These are phyloP conservation scores for Candida montana DNA, from an alignment of 805 yeast species.

Conservation along the genomic window DNA sequence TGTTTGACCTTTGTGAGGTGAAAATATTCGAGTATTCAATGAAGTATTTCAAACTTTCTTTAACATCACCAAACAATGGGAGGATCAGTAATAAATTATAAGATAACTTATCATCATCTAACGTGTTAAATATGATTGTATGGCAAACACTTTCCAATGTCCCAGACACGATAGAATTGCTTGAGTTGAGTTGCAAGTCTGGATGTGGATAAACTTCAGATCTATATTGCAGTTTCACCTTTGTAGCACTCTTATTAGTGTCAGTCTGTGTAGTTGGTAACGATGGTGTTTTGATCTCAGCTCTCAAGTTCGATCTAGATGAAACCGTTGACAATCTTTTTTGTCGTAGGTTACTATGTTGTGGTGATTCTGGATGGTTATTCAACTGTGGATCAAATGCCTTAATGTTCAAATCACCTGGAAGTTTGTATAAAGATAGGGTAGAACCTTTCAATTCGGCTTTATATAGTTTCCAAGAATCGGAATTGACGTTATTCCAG, in stretches of 20 bases:
- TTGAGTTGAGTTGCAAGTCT: conserved; percentile 44
- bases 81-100: conserved; percentile 43
- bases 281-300: conserved; percentile 12
- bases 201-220: conserved; percentile 58
- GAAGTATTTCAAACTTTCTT: conserved; percentile 38
- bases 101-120: conserved; percentile 33
- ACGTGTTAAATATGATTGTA: conserved; percentile 53
- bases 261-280: conserved; percentile 9
- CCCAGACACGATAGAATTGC: conserved; percentile 46
- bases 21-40: conserved; percentile 35
- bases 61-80: conserved; percentile 49
- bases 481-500: conserved; percentile 18
- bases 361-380: conserved; percentile 5
- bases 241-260: conserved; percentile 1
- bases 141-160: conserved; percentile 74
- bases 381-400: conserved; percentile 30
- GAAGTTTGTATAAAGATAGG: conserved; percentile 57
- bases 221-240: conserved; percentile 27
- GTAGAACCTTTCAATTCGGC: conserved; percentile 70
- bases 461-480: conserved; percentile 41
- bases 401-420: conserved; percentile 40
- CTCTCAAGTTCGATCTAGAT: conserved; percentile 16
- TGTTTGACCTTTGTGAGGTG: conserved; percentile 25
- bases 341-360: conserved; percentile 19
- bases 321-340: conserved; percentile 22